A percentile compares a stretch with the other conserved stretches of the same genome.
These are phyloP conservation scores for Linum lewisii DNA, from an alignment of 345 rosid genomes.

Conservation along the genomic window DNA sequence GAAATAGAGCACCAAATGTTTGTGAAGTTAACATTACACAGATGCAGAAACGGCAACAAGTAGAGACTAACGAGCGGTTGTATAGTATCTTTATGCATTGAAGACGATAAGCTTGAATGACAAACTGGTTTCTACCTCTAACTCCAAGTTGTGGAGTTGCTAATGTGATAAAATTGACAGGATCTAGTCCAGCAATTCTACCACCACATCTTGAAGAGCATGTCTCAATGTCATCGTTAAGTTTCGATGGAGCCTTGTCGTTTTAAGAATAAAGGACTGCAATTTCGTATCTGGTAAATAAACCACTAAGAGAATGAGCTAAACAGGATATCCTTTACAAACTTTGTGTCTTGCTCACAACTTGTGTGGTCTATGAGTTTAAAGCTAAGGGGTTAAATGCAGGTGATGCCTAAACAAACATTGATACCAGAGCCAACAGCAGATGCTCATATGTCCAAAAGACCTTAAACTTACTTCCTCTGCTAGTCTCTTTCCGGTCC, in stretches of 20 bases:
- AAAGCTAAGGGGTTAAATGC: conserved; percentile 5
- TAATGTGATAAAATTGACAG: conserved; percentile 85
- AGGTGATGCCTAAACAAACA: neutral
- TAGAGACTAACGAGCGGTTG: no score
- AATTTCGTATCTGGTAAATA: conserved; percentile 88
- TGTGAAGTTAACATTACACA: no score
- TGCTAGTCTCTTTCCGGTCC: conserved; percentile 90
- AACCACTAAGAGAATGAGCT: conserved; percentile 97
- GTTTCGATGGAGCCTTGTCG: conserved; percentile 17
- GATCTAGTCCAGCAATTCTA: conserved; percentile 80
- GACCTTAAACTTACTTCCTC: conserved; percentile 57
- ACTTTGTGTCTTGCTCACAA: conserved; percentile 56
- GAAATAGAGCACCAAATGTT: neutral
- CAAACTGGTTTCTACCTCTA: conserved; percentile 91
- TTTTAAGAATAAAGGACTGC: conserved; percentile 53
- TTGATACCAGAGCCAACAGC: neutral
- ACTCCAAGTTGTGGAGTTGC: conserved; percentile 99
- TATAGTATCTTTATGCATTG: neutral
- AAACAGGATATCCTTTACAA: conserved; percentile 80
- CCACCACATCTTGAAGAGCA: conserved; percentile 38
- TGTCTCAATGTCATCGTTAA: conserved; percentile 17
- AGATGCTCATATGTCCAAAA: neutral
- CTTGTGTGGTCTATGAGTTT: conserved; percentile 48
- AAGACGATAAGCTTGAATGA: neutral
- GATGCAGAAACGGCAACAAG: no score